A percentile compares a stretch with the other conserved stretches of the same genome.
phyloP scores from a whole-genome alignment of 305 asterid genomes.

The Plantago lanceolata region DNA sequence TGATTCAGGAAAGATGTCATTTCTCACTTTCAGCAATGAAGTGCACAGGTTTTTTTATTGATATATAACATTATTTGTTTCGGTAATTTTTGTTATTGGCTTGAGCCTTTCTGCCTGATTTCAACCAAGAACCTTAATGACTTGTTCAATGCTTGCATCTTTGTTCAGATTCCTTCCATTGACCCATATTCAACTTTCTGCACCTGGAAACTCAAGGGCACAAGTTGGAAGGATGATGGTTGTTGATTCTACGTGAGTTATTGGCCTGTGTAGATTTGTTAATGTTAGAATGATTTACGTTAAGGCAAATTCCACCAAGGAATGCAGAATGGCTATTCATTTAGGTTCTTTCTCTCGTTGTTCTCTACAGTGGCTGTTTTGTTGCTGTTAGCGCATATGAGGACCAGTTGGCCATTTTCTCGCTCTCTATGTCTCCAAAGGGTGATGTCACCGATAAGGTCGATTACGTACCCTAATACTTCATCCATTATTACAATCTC shows the following conservation, averaged over 20 bases:
- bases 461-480: slow-evolving; percentile 22
- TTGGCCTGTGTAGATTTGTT: slow-evolving; percentile 26
- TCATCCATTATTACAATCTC: slow-evolving; percentile 1
- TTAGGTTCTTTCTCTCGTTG: slow-evolving; percentile 41
- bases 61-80: slow-evolving; percentile 15
- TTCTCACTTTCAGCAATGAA: slow-evolving; percentile 79
- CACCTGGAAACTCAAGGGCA: slow-evolving; percentile 71
- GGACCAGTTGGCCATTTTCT: slow-evolving; percentile 75
- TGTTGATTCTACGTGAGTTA: slow-evolving; percentile 74
- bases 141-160: slow-evolving; percentile 23
- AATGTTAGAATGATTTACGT: slow-evolving; percentile 17
- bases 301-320: slow-evolving; percentile 30
- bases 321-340: slow-evolving; percentile 41
- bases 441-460: slow-evolving; percentile 81
- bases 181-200: slow-evolving; percentile 67
- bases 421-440: slow-evolving; percentile 56
- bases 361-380: slow-evolving; percentile 78
- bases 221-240: slow-evolving; percentile 93
- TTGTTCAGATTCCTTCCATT: slow-evolving; percentile 59
- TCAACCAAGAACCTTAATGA: slow-evolving; percentile 21
- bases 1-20: slow-evolving; percentile 93
- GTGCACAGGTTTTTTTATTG: slow-evolving; percentile 71
- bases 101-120: slow-evolving; percentile 21
- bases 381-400: slow-evolving; percentile 93
- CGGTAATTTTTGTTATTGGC: slow-evolving; percentile 20